Base-by-base conservation (phyloP, 169 alveolate species). In the Babesia bigemina region DNA sequence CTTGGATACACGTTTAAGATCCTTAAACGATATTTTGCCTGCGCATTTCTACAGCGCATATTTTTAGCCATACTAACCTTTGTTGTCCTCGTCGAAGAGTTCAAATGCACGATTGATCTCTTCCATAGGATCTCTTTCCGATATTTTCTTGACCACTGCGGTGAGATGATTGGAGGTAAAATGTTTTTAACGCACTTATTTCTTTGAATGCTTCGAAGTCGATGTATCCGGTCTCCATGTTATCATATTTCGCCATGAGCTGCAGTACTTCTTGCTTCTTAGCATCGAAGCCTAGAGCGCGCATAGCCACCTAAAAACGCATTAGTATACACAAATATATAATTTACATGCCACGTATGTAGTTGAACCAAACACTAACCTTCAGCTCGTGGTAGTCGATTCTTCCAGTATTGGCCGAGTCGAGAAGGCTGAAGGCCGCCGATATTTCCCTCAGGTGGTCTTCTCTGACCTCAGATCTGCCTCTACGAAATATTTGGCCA, bases 351-450 rank as follows among this genome's bases (percentile, higher is more conserved):
- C 33, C 12, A 33, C 21, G 59, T 24, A 14, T 52, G 39, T 22
- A 0, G 8, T n/a, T 21, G 26, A 22, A 4, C 19, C 17, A 19
- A 2, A 6, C 16, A 63, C 77, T 9, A 61, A 96, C 99, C 93
- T 97, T 98, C 33, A 98, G 93, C 78, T 98, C 99, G 87, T 96
- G 97, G 59, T 95, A 92, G 71, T 96, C 99, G 42, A 96, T 96
- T 69, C 75, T 91, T 22, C 99, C 99, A 22, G 98, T 93, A 33
- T 98, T 97, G 71, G 96, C 98, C 14, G 99, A 95, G 87, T 98
- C 99, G 85, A 98, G 96, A 49, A 98, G 91, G 73, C 97, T 99
- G 87, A 98, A 98, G 50, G 99, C 99, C 78, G 98, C 99, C 72
- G 95, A 95, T 19, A 98, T 96, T 85, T 98, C 99, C 79, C 70